phyloP scores from a whole-genome alignment of 352 stramenopile species.

The Phytophthora idaei region DNA sequence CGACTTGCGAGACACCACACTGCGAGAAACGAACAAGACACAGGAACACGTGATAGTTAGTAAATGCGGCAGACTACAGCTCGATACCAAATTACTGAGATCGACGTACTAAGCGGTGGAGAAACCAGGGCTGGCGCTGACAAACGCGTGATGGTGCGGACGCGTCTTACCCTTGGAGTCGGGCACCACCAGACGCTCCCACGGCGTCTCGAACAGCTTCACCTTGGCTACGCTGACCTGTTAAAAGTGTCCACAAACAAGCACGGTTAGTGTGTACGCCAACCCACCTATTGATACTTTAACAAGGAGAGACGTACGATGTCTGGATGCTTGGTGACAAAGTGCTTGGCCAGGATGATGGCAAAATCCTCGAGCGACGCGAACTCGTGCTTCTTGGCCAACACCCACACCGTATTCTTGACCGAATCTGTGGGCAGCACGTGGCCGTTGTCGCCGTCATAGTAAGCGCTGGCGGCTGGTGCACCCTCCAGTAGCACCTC shows the following conservation, averaged over 20 bases:
- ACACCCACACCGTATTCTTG: conserved; percentile 91
- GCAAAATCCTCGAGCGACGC: conserved; percentile 88
- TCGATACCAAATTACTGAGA: neutral
- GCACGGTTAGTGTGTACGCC: neutral
- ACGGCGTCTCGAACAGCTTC: conserved; percentile 78
- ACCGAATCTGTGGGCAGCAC: conserved; percentile 90
- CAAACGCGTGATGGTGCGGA: conserved; percentile 82
- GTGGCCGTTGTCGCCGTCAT: conserved; percentile 81
- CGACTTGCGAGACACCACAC: conserved; percentile 61
- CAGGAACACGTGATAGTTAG: neutral
- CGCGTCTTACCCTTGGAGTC: conserved; percentile 61
- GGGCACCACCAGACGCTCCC: conserved; percentile 58
- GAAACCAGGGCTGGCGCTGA: conserved; percentile 58
- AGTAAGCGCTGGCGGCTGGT: conserved; percentile 81
- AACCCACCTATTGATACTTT: neutral
- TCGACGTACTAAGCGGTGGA: conserved; percentile 66
- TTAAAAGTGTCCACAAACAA: conserved; percentile 3
- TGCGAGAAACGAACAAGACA: conserved; percentile 16
- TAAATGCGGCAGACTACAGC: neutral
- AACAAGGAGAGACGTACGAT: conserved; percentile 47
- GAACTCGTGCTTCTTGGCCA: conserved; percentile 90
- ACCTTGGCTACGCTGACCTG: conserved; percentile 78
- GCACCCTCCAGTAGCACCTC: conserved; percentile 83
- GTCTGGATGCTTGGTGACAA: conserved; percentile 76
- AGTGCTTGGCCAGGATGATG: conserved; percentile 88